phyloP scores from a whole-genome alignment of 2,329 filamentous ascomycete species.

The Alternaria sp. region DNA sequence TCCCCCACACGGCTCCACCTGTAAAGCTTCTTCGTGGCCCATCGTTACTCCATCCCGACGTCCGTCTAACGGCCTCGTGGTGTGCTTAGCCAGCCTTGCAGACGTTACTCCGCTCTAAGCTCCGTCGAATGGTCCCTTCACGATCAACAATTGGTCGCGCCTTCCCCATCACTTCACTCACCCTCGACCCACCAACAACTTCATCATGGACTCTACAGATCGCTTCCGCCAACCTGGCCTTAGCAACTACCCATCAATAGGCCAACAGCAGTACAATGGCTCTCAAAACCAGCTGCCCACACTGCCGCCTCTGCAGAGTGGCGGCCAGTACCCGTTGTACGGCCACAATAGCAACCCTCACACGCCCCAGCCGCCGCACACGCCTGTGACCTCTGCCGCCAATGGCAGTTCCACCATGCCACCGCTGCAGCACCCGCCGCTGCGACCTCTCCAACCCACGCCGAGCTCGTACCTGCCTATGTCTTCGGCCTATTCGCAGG shows the following conservation, averaged over 20 bases:
- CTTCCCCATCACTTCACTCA: slow-evolving; percentile 29
- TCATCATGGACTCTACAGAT: slow-evolving; percentile 46
- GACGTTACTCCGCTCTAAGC: slow-evolving; percentile 31
- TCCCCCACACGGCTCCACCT: slow-evolving; percentile 48
- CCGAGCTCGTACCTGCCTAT: slow-evolving; percentile 47
- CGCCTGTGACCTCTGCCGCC: slow-evolving; percentile 45
- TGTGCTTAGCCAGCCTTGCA: slow-evolving; percentile 35
- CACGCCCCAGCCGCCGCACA: slow-evolving; percentile 49
- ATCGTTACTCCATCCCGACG: slow-evolving; percentile 37
- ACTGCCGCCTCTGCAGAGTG: slow-evolving; percentile 48
- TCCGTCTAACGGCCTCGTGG: slow-evolving; percentile 36
- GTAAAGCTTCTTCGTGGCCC: slow-evolving; percentile 43
- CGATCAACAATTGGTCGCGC: slow-evolving; percentile 45
- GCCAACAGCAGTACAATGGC: slow-evolving; percentile 44
- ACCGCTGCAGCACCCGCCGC: slow-evolving; percentile 49
- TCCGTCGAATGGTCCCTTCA: slow-evolving; percentile 45
- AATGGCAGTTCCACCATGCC: slow-evolving; percentile 45
- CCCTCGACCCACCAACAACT: slow-evolving; percentile 16
- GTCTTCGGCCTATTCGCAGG: slow-evolving; percentile 48
- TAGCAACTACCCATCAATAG: slow-evolving; percentile 44
- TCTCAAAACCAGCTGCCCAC: slow-evolving; percentile 45
- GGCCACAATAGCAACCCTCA: slow-evolving; percentile 50
- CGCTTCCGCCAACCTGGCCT: slow-evolving; percentile 49
- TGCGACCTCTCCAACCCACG: slow-evolving; percentile 50
- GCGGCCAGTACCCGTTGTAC: slow-evolving; percentile 45